These are phyloP conservation scores for Exophiala xenobiotica DNA, from an alignment of 2,329 filamentous ascomycete genomes.

Conservation along the genomic window DNA sequence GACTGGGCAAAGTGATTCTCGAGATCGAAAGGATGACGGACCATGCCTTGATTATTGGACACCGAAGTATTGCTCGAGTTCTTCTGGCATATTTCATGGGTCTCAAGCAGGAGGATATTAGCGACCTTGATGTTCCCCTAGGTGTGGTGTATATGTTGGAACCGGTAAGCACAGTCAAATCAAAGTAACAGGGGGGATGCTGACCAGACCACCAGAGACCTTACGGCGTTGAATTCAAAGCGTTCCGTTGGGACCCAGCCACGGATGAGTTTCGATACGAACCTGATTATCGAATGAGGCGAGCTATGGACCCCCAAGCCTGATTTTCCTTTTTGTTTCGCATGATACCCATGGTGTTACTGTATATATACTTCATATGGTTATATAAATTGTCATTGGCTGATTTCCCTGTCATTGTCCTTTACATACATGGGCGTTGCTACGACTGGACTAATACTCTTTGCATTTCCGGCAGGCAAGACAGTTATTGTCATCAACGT, in stretches of 20 bases:
- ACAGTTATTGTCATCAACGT: conserved; percentile 16
- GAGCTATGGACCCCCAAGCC: conserved; percentile 36
- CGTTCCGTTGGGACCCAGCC: conserved; percentile 81
- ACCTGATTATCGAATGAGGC: conserved; percentile 73
- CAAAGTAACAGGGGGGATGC: too few species aligned
- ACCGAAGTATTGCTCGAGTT: conserved; percentile 88
- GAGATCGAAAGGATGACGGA: conserved; percentile 97
- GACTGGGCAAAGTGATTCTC: conserved; percentile 89
- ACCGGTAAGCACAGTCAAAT: conserved; percentile 63
- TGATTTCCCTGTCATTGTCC: background rate
- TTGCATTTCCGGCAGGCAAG: conserved; percentile 19
- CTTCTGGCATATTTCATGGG: conserved; percentile 97
- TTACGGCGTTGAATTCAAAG: conserved; percentile 95
- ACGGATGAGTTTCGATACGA: conserved; percentile 80
- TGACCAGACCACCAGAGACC: too few species aligned
- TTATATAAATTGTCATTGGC: too few species aligned
- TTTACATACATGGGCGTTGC: conserved; percentile 2
- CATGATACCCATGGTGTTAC: conserved; percentile 21
- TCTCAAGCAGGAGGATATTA: conserved; percentile 83
- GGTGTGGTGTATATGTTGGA: conserved; percentile 94
- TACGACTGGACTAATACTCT: conserved; percentile 24
- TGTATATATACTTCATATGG: background rate
- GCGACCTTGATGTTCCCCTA: conserved; percentile 88
- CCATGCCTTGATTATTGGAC: conserved; percentile 86
- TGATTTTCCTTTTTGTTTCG: conserved; percentile 15